Evolutionary conservation across 2,329 filamentous ascomycete genomes (phyloP), one percentile per base, ranked within the genome.

Genomic region (Fusarium miscanthi): DNA sequence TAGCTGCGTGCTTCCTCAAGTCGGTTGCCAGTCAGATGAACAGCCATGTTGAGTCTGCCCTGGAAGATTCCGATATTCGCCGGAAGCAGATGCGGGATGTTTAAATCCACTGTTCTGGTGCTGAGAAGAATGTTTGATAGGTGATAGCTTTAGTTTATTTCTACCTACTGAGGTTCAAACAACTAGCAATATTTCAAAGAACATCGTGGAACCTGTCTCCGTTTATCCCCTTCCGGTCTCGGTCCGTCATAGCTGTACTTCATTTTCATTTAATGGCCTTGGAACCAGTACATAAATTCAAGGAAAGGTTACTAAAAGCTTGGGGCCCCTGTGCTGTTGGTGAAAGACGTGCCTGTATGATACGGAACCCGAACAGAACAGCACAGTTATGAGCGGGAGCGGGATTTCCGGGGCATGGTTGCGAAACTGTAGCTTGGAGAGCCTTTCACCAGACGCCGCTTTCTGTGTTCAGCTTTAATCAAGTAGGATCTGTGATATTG

Each of bases 201-300:
- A 25, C 31, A 14, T 33, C 31, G 6, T 33, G 6, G 12, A 5
- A 33, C 13, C 14, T 14, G 31, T 33, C 31, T 33, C 5, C 31
- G 13, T 12, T 11, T 27, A 5, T 21, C 4, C 8, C 8, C 8
- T 10, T 14, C 23, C 8, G 5, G 6, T 10, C 19, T 27, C 25
- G 3, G 2, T 10, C 3, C 3, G 5, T 17, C 5, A 12, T 23
- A 17, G 7, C 0, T 23, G 4, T 23, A 2, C 21, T 6, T 17
- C 2, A 17, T 23, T 11, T 3, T 13, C 16, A 0, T 31, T 13
- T 2, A 17, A 25, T 17, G n/a, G n/a, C 4, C 41, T 9, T 5
- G 16, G n/a, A 25, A 7, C 16, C 6, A 12, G 23, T 19, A 8
- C 5, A 25, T 25, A 4, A 17, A 43, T 25, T 6, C 16, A 6